Conservation (phyloP, 2,329 filamentous ascomycete genomes). For the Aspergillus terreus region DNA sequence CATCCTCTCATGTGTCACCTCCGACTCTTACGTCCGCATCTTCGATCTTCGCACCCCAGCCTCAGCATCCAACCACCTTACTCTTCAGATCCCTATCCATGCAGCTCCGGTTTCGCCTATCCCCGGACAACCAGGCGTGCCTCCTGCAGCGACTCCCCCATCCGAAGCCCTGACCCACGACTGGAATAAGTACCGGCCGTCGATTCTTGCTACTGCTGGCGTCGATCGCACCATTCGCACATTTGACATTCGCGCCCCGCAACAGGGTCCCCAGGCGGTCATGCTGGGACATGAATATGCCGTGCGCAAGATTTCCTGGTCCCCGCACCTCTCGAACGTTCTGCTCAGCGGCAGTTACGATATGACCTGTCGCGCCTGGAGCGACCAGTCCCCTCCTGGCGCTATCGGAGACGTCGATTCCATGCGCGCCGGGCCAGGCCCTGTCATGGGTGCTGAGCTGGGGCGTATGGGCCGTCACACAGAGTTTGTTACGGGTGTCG, state of each 20-base stretch:
- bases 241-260: constrained; percentile 80
- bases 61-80: constrained; percentile 82
- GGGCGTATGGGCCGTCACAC: constrained; percentile 90
- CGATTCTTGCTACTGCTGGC: constrained; percentile 79
- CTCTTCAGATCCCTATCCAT: constrained; percentile 78
- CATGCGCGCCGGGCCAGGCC: constrained; percentile 37
- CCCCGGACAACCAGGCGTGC: constrained; percentile 31
- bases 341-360: constrained; percentile 90
- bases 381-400: constrained; percentile 60
- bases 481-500: constrained; percentile 92
- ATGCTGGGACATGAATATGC: constrained; percentile 89
- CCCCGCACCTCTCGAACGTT: constrained; percentile 85
- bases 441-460: constrained; percentile 62
- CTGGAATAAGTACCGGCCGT: constrained; percentile 96
- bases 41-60: constrained; percentile 89
- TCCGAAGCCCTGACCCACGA: constrained; percentile 89
- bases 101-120: constrained; percentile 54
- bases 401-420: constrained; percentile 32
- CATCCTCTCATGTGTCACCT: constrained; percentile 80
- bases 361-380: constrained; percentile 96
- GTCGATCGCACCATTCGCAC: constrained; percentile 84
- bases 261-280: constrained; percentile 66
- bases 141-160: constrained; percentile 51
- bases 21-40: constrained; percentile 82
- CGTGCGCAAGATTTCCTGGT: constrained; percentile 81